Evolutionary conservation across 2,329 filamentous ascomycete species (phyloP).

Genomic region (Exutisphaerella laricina): DNA sequence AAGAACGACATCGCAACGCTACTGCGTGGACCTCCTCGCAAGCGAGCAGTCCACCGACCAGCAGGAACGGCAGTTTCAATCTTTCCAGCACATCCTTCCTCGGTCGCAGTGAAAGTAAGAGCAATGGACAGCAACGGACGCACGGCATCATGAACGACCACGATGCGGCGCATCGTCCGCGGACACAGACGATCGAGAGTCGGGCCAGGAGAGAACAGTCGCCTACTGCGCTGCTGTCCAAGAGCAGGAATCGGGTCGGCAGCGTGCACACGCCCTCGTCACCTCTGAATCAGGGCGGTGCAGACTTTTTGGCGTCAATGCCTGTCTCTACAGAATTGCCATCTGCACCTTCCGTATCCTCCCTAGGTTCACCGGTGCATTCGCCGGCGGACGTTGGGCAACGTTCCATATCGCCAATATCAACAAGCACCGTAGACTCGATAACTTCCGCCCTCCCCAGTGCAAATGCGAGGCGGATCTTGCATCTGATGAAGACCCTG

Average conservation of each 20-base stretch:
- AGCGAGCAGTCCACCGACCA: conserved; percentile 22
- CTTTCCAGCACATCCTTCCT: conserved; percentile 17
- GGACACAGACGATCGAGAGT: conserved; percentile 49
- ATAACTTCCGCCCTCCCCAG: conserved; percentile 32
- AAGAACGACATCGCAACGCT: neutral
- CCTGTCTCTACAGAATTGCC: conserved; percentile 26
- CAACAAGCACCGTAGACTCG: conserved; percentile 26
- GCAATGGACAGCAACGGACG: conserved; percentile 22
- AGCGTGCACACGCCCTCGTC: conserved; percentile 63
- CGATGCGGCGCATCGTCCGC: conserved; percentile 33
- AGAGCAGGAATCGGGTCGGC: conserved; percentile 60
- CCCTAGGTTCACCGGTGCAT: conserved; percentile 26
- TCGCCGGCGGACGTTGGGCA: conserved; percentile 19
- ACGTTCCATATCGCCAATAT: conserved; percentile 30
- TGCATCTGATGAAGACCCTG: conserved; percentile 69
- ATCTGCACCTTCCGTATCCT: conserved; percentile 28
- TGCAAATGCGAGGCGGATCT: conserved; percentile 59
- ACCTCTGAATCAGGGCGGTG: conserved; percentile 42
- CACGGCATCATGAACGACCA: conserved; percentile 18
- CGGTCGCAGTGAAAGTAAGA: conserved; percentile 22
- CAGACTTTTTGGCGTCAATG: conserved; percentile 31
- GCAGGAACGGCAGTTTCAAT: conserved; percentile 23
- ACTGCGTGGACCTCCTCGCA: conserved; percentile 4
- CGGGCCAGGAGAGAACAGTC: conserved; percentile 37
- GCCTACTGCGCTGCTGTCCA: conserved; percentile 36